Percentiles rank a stretch among this genome's conserved stretches.
Evolutionary conservation across 106 monocot genomes (phyloP).

Genomic region (Amphibolis antarctica): DNA sequence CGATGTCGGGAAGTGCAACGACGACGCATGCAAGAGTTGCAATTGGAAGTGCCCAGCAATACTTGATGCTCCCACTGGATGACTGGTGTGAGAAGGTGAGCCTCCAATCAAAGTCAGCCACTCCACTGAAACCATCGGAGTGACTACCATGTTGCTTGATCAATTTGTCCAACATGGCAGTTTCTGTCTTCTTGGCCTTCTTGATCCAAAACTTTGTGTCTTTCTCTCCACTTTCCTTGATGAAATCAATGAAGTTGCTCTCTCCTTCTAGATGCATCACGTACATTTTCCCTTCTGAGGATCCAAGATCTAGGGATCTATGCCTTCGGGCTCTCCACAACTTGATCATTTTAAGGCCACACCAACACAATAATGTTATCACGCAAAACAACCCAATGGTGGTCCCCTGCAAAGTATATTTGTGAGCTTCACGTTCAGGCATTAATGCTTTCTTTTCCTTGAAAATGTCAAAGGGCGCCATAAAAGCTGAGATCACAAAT

Average conservation of each 20-base stretch:
- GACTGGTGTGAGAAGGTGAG: neutral
- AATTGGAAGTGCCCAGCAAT: constrained; percentile 17
- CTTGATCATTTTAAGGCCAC: neutral
- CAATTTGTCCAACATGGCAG: neutral
- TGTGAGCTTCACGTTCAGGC: too few relatives aligned
- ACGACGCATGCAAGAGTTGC: constrained; percentile 12
- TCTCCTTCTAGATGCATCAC: constrained; percentile 19
- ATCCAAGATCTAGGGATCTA: neutral
- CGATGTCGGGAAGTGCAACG: constrained; percentile 1
- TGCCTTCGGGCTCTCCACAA: neutral
- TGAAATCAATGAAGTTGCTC: neutral
- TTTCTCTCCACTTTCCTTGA: neutral
- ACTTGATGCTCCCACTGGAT: neutral
- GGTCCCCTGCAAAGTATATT: too few relatives aligned
- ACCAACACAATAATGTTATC: neutral
- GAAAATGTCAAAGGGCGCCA: too few relatives aligned
- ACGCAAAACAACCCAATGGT: too few relatives aligned
- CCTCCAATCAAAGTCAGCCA: neutral
- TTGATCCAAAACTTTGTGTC: constrained; percentile 1
- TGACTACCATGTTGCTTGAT: neutral
- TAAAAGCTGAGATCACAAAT: neutral
- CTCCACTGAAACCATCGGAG: neutral
- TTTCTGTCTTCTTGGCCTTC: neutral
- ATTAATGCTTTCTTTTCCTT: too few relatives aligned
- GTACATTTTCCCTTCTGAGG: neutral